These are phyloP conservation scores for Vicia faba DNA, from an alignment of 306 rosid species.

Conservation along the genomic window DNA sequence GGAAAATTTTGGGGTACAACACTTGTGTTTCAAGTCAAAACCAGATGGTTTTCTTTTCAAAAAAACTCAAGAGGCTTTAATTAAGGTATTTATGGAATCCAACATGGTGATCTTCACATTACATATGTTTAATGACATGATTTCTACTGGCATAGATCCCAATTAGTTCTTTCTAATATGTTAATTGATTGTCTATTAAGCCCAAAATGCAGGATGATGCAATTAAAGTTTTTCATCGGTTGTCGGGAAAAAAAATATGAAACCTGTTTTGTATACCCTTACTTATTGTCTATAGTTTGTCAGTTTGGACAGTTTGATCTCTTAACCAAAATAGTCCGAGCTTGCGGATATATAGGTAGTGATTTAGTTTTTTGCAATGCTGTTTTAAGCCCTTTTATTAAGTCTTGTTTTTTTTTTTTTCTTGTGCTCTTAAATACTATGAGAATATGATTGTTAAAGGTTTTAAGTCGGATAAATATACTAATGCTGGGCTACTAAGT, in stretches of 20 bases:
- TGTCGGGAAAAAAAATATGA: conserved; percentile 33
- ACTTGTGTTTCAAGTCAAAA: too few relatives aligned
- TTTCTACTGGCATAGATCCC: conserved; percentile 43
- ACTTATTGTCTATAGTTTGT: conserved; percentile 44
- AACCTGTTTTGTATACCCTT: conserved; percentile 51
- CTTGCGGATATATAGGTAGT: conserved; percentile 39
- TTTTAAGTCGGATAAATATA: conserved; percentile 60
- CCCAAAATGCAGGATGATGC: too few relatives aligned
- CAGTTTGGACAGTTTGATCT: conserved; percentile 48
- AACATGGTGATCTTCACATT: conserved; percentile 48
- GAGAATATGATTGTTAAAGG: conserved; percentile 51
- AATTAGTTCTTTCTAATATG: conserved; percentile 60
- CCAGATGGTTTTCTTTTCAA: too few relatives aligned
- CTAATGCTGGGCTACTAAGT: conserved; percentile 53
- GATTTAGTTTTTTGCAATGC: conserved; percentile 65
- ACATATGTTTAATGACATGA: conserved; percentile 43
- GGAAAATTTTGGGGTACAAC: too few relatives aligned
- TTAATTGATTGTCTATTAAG: too few relatives aligned
- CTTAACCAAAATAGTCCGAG: conserved; percentile 44
- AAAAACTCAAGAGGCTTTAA: too few relatives aligned
- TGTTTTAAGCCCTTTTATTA: conserved; percentile 48
- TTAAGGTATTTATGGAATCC: conserved; percentile 59
- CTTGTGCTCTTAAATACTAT: conserved; percentile 48
- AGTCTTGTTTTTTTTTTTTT: conserved; percentile 50
- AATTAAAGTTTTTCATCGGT: too few relatives aligned